These are phyloP conservation scores for Rhamnella rubrinervis DNA, from an alignment of 331 rosid genomes.

Conservation along the genomic window DNA sequence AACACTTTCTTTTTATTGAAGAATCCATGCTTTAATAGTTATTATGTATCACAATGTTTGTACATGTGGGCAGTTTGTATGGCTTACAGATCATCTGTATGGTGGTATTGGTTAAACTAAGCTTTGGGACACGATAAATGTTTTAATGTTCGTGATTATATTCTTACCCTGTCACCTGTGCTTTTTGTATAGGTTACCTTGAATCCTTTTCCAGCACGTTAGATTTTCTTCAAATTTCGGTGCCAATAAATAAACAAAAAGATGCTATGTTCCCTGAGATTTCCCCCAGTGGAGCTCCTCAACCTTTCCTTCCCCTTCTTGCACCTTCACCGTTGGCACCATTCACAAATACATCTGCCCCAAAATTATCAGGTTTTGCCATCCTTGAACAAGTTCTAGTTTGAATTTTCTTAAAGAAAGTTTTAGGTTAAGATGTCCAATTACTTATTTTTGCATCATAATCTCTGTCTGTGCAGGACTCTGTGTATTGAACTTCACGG, in stretches of 20 bases:
- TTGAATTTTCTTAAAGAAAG: slow-evolving; percentile 9
- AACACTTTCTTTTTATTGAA: neutral
- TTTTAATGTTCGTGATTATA: neutral
- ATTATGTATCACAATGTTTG: neutral
- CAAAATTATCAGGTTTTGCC: slow-evolving; percentile 78
- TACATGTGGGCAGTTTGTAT: neutral
- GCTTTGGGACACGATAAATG: neutral
- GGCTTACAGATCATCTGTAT: neutral
- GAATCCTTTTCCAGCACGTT: slow-evolving; percentile 38
- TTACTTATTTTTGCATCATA: neutral
- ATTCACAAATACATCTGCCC: slow-evolving; percentile 66
- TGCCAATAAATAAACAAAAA: slow-evolving; percentile 31
- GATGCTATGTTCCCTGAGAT: slow-evolving; percentile 55
- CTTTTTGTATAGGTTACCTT: slow-evolving; percentile 46
- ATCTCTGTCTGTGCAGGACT: slow-evolving; percentile 53
- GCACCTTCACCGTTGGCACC: slow-evolving; percentile 93
- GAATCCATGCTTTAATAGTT: neutral
- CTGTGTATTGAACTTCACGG: slow-evolving; percentile 74
- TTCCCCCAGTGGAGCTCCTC: slow-evolving; percentile 70
- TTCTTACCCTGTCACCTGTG: slow-evolving; percentile 12
- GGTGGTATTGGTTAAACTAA: neutral
- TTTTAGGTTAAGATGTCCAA: slow-evolving; percentile 4
- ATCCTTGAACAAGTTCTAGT: slow-evolving; percentile 10
- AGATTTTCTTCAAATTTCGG: slow-evolving; percentile 30
- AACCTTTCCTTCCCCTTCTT: slow-evolving; percentile 84